Evolutionary conservation across 495 filamentous ascomycete genomes (phyloP).

Genomic region (Pseudoneurospora amorphoporcata): DNA sequence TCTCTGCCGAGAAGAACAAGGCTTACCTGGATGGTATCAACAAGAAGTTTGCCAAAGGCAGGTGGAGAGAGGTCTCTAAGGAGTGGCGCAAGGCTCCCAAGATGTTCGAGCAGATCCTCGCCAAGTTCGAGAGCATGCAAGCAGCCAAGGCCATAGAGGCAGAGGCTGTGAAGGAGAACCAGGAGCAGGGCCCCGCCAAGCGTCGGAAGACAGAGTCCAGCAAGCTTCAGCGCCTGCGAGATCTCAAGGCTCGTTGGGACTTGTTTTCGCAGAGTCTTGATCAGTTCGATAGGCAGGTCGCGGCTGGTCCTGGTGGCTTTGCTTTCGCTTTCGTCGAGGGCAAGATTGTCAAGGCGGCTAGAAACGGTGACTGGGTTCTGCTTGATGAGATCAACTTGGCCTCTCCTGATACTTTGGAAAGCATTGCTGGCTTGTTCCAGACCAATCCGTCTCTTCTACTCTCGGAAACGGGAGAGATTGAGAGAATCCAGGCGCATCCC

Average conservation of each 20-base stretch:
- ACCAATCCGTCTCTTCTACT: constrained; percentile 73
- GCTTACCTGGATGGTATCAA: constrained; percentile 69
- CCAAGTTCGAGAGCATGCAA: constrained; percentile 30
- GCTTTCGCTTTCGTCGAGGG: constrained; percentile 95
- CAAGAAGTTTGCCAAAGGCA: constrained; percentile 67
- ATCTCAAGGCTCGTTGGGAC: constrained; percentile 68
- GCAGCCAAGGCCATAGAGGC: constrained; percentile 17
- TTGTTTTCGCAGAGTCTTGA: constrained; percentile 64
- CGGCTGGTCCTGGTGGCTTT: constrained; percentile 68
- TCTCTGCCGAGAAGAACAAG: constrained; percentile 76
- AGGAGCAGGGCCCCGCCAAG: constrained; percentile 48
- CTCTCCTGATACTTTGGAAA: constrained; percentile 86
- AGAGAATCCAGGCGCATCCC: constrained; percentile 78
- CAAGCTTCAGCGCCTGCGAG: constrained; percentile 44
- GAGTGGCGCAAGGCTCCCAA: constrained; percentile 83
- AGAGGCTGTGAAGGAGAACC: constrained; percentile 38
- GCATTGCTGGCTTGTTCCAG: constrained; percentile 76
- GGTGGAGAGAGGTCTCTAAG: constrained; percentile 74
- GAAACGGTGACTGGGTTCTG: constrained; percentile 95
- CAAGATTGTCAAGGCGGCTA: constrained; percentile 80
- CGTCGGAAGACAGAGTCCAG: constrained; percentile 66
- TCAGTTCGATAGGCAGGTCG: constrained; percentile 71
- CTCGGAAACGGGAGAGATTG: constrained; percentile 82
- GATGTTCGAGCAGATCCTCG: constrained; percentile 67
- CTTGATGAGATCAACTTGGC: constrained; percentile 93